Percentiles rank a stretch among this genome's conserved stretches.
Evolutionary conservation across 257 asterid genomes (phyloP).

Genomic region (Orobanche coerulescens): DNA sequence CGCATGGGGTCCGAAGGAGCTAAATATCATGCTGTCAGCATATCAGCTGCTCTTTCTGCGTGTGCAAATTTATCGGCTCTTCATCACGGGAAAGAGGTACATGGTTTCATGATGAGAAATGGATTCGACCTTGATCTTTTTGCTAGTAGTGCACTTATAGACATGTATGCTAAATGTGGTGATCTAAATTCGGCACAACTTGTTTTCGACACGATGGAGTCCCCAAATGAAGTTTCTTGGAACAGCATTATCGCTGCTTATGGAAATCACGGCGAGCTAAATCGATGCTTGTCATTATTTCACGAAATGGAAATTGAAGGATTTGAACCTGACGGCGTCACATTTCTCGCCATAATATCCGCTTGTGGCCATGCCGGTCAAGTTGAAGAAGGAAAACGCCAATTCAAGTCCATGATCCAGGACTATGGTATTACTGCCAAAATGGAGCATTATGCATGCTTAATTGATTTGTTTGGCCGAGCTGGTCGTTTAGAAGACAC

Average conservation of each 20-base stretch:
- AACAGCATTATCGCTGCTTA: conserved; percentile 88
- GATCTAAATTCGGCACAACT: conserved; percentile 44
- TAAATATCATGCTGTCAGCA: conserved; percentile 58
- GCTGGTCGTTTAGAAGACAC: conserved; percentile 68
- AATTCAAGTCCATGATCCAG: conserved; percentile 49
- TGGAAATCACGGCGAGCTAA: conserved; percentile 62
- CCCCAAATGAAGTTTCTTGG: conserved; percentile 82
- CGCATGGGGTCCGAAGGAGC: conserved; percentile 58
- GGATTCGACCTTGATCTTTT: conserved; percentile 44
- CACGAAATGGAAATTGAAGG: conserved; percentile 49
- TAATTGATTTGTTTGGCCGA: conserved; percentile 69
- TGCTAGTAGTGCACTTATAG: conserved; percentile 62
- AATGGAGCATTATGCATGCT: conserved; percentile 80
- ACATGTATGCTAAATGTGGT: conserved; percentile 87
- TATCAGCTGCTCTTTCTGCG: conserved; percentile 79
- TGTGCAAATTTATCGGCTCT: conserved; percentile 61
- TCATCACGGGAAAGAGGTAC: conserved; percentile 64
- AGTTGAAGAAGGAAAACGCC: conserved; percentile 57
- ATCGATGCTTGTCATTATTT: conserved; percentile 39
- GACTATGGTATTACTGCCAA: conserved; percentile 43
- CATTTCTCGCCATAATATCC: conserved; percentile 70
- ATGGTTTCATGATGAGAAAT: conserved; percentile 51
- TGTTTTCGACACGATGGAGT: conserved; percentile 50
- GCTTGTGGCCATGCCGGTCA: conserved; percentile 76
- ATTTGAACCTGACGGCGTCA: conserved; percentile 59